phyloP scores from a whole-genome alignment of 2,329 filamentous ascomycete species.

The Aureobasidium sp. region DNA sequence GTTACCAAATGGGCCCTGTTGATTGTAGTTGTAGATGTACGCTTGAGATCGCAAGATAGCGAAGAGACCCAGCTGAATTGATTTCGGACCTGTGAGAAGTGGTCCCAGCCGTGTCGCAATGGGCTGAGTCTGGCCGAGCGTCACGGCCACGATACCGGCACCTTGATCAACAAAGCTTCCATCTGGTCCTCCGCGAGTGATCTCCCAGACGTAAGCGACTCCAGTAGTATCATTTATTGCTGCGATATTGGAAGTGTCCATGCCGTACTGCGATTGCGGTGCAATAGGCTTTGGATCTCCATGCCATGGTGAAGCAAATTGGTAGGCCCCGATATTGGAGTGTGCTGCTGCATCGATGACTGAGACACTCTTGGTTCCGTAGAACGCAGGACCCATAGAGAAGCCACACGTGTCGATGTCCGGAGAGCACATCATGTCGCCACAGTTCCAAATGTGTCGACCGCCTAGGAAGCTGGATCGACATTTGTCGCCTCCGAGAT shows the following conservation, averaged over 20 bases:
- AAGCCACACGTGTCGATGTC: neutral
- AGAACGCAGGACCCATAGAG: conserved; percentile 9
- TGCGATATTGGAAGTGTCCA: conserved; percentile 8
- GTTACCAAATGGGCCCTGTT: conserved; percentile 6
- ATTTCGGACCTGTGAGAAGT: neutral
- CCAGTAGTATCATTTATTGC: conserved; percentile 7
- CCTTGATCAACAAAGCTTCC: neutral
- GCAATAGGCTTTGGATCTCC: neutral
- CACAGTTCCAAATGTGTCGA: conserved; percentile 10
- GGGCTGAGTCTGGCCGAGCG: conserved; percentile 5
- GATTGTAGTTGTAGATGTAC: conserved; percentile 11
- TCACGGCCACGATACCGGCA: conserved; percentile 2
- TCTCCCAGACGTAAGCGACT: conserved; percentile 10
- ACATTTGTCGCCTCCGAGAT: conserved; percentile 11
- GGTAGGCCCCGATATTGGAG: neutral
- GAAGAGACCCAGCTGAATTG: neutral
- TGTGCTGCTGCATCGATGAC: neutral
- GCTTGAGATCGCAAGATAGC: neutral
- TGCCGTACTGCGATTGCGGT: conserved; percentile 6
- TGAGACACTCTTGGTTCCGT: conserved; percentile 5
- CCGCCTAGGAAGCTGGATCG: conserved; percentile 6
- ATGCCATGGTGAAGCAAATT: neutral
- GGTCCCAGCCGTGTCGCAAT: conserved; percentile 7
- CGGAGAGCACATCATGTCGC: conserved; percentile 7
- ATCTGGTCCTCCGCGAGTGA: conserved; percentile 7